Evolutionary conservation across 306 rosid species (phyloP).

Genomic region (Rubus parviflorus): DNA sequence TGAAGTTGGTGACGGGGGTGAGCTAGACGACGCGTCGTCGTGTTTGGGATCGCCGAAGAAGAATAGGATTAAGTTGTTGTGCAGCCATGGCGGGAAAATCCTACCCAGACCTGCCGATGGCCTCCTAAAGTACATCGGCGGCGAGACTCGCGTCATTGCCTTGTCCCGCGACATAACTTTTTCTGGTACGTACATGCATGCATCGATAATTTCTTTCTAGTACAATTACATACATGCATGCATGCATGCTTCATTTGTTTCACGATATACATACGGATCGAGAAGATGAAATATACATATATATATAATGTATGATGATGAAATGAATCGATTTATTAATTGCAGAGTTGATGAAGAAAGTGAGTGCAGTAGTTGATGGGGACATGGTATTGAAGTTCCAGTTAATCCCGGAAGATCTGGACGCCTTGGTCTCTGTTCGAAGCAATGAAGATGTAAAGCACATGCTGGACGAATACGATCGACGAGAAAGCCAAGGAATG

Average conservation of each 20-base stretch:
- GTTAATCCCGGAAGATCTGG: conserved; percentile 59
- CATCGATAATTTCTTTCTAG: background rate
- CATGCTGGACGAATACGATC: conserved; percentile 72
- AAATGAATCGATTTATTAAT: too few species aligned
- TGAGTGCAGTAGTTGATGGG: conserved; percentile 45
- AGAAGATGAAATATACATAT: background rate
- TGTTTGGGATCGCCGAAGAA: conserved; percentile 38
- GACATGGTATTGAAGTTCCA: conserved; percentile 77
- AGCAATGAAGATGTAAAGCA: conserved; percentile 70
- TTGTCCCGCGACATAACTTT: conserved; percentile 50
- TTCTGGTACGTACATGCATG: conserved; percentile 39
- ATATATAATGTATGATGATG: background rate
- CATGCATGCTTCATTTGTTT: background rate
- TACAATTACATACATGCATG: too few species aligned
- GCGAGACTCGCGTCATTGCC: conserved; percentile 79
- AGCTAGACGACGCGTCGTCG: background rate
- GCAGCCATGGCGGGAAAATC: conserved; percentile 87
- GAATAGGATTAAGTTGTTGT: conserved; percentile 52
- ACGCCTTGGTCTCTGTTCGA: conserved; percentile 56
- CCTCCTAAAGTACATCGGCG: conserved; percentile 75
- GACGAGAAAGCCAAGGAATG: conserved; percentile 38
- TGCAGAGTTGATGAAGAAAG: conserved; percentile 65
- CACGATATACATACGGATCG: background rate
- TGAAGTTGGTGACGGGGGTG: conserved; percentile 26
- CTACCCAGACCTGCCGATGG: conserved; percentile 73